These are phyloP conservation scores for Rubus parviflorus DNA, from an alignment of 306 rosid species.

Conservation along the genomic window DNA sequence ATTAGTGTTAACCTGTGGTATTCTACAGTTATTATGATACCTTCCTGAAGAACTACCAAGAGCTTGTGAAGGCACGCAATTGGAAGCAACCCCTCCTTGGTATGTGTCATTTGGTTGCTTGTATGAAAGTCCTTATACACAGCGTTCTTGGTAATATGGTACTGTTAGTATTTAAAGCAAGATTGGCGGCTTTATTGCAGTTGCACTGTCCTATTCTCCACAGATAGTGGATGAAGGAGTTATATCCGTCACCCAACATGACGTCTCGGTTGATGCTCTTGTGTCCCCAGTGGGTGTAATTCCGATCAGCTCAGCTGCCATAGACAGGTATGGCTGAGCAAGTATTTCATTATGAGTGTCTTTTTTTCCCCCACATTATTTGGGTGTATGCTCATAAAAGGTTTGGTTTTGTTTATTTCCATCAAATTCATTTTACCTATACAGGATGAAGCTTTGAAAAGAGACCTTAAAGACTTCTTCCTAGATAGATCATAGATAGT, in stretches of 20 bases:
- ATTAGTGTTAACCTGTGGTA: constrained; percentile 2
- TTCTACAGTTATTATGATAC: constrained; percentile 75
- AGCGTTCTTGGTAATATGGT: constrained; percentile 13
- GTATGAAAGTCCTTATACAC: constrained; percentile 20
- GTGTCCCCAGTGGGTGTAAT: constrained; percentile 78
- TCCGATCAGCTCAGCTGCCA: constrained; percentile 67
- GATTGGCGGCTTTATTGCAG: constrained; percentile 42
- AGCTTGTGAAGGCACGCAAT: constrained; percentile 59
- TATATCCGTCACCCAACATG: constrained; percentile 65
- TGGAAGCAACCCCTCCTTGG: constrained; percentile 93
- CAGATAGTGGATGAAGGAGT: constrained; percentile 83
- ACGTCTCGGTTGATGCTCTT: constrained; percentile 72
- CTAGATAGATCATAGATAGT: constrained; percentile 15
- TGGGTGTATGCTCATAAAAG: neutral
- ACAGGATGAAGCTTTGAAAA: constrained; percentile 38
- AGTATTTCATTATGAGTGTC: neutral
- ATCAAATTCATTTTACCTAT: constrained; percentile 10
- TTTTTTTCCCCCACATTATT: neutral
- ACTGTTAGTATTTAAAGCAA: neutral
- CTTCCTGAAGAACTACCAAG: constrained; percentile 75
- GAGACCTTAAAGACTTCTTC: constrained; percentile 13
- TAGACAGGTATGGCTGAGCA: constrained; percentile 51
- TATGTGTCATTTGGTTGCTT: constrained; percentile 31
- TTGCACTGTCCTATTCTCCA: constrained; percentile 74
- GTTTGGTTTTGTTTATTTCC: neutral